A percentile compares a stretch with the other conserved stretches of the same genome.
These are phyloP conservation scores for Clonostachys byssicola DNA, from an alignment of 2,329 filamentous ascomycete species.

Conservation along the genomic window DNA sequence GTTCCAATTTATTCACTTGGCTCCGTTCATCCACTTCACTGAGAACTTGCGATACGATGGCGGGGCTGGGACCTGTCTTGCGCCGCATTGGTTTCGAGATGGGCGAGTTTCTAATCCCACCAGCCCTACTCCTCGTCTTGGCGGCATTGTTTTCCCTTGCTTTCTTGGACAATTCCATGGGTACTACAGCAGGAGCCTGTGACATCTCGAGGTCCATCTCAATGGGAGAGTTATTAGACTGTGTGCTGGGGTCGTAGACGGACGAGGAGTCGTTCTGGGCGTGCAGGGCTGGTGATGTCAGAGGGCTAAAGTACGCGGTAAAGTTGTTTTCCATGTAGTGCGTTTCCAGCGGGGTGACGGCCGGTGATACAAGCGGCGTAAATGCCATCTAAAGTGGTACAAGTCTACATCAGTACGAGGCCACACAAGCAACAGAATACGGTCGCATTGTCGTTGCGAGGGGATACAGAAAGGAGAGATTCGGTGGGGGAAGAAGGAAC, in stretches of 20 bases:
- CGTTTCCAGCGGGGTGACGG: constrained; percentile 73
- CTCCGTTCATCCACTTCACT: constrained; percentile 44
- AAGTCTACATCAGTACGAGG: neutral
- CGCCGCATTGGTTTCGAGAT: constrained; percentile 64
- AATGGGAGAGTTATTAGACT: constrained; percentile 47
- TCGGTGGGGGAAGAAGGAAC: constrained; percentile 13
- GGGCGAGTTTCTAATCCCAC: constrained; percentile 62
- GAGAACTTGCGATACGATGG: constrained; percentile 51
- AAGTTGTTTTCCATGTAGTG: constrained; percentile 61
- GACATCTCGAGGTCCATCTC: constrained; percentile 51
- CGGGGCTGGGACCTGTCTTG: constrained; percentile 46
- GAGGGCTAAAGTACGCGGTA: constrained; percentile 74
- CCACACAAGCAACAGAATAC: neutral
- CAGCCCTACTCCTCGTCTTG: constrained; percentile 44
- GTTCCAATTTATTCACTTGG: neutral
- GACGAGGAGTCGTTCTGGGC: constrained; percentile 57
- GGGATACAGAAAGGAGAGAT: neutral
- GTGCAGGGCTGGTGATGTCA: constrained; percentile 76
- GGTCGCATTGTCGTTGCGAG: neutral
- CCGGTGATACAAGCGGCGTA: constrained; percentile 79
- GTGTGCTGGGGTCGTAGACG: constrained; percentile 38
- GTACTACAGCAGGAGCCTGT: constrained; percentile 26
- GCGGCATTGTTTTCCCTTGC: constrained; percentile 44
- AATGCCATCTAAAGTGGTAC: constrained; percentile 58
- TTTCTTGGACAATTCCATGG: constrained; percentile 47